Conservation (phyloP, 1,139 yeast genomes). For the Blastobotrys apis region DNA sequence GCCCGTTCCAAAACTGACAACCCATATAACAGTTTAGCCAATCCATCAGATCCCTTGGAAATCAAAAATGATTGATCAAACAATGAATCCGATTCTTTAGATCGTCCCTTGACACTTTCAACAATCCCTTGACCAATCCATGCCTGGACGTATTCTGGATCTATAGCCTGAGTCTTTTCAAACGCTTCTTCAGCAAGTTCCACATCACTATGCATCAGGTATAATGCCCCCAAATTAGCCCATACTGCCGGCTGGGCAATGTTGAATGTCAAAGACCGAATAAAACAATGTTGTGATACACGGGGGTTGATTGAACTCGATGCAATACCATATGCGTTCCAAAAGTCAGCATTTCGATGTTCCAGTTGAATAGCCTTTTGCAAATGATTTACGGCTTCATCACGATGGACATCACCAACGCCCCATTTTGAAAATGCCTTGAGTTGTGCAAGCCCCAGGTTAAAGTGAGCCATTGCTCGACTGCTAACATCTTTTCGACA, state of each 20-base stretch:
- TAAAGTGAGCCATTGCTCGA: conserved; percentile 57
- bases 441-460: conserved; percentile 64
- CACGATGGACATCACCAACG: conserved; percentile 33
- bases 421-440: conserved; percentile 44
- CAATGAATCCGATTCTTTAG: conserved; percentile 47
- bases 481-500: conserved; percentile 31
- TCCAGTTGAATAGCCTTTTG: conserved; percentile 71
- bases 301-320: conserved; percentile 56
- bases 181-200: conserved; percentile 73
- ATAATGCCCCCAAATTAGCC: conserved; percentile 79
- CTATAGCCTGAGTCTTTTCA: conserved; percentile 69
- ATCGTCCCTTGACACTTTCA: conserved; percentile 55
- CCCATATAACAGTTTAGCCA: conserved; percentile 71
- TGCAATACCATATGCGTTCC: conserved; percentile 82
- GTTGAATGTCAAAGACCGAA: conserved; percentile 70
- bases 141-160: conserved; percentile 71
- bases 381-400: conserved; percentile 51
- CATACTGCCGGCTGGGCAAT: conserved; percentile 67
- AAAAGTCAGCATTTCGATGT: conserved; percentile 61
- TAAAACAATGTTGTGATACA: conserved; percentile 88
- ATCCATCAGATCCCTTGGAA: conserved; percentile 68
- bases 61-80: conserved; percentile 75
- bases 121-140: conserved; percentile 88
- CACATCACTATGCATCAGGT: conserved; percentile 61
- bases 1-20: conserved; percentile 45